These are phyloP conservation scores for Populus hybrid DNA, from an alignment of 441 rosid genomes.

Conservation along the genomic window DNA sequence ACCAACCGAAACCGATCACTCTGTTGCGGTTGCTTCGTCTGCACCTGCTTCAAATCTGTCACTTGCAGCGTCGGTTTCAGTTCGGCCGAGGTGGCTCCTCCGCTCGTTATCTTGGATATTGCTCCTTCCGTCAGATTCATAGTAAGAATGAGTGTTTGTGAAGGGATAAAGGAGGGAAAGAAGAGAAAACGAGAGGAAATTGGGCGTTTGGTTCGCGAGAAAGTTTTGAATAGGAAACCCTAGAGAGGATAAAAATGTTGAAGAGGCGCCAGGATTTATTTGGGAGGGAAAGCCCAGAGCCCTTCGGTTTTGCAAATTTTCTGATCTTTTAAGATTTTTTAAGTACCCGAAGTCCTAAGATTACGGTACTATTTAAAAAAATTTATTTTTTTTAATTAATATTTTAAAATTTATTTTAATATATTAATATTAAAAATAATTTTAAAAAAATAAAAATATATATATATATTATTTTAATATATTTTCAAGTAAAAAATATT, in stretches of 20 bases:
- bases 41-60: constrained; percentile 54
- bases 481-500: too few relatives aligned
- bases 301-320: not conserved
- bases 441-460: too few relatives aligned
- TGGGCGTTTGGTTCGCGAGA: not conserved
- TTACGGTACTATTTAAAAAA: too few relatives aligned
- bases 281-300: constrained; percentile 18
- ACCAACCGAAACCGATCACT: constrained; percentile 47
- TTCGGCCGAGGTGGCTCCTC: constrained; percentile 41
- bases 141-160: not conserved
- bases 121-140: constrained; percentile 55
- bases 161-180: not conserved
- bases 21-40: constrained; percentile 41
- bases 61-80: constrained; percentile 65
- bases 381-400: too few relatives aligned
- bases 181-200: not conserved
- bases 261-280: constrained; percentile 4
- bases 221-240: constrained; percentile 8
- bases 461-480: too few relatives aligned
- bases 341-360: not conserved
- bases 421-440: too few relatives aligned
- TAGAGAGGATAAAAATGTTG: not conserved
- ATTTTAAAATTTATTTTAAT: too few relatives aligned
- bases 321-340: not conserved
- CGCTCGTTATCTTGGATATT: constrained; percentile 39